Conservation (phyloP, 805 yeast genomes). For the Jamesozyma spencerorum region DNA sequence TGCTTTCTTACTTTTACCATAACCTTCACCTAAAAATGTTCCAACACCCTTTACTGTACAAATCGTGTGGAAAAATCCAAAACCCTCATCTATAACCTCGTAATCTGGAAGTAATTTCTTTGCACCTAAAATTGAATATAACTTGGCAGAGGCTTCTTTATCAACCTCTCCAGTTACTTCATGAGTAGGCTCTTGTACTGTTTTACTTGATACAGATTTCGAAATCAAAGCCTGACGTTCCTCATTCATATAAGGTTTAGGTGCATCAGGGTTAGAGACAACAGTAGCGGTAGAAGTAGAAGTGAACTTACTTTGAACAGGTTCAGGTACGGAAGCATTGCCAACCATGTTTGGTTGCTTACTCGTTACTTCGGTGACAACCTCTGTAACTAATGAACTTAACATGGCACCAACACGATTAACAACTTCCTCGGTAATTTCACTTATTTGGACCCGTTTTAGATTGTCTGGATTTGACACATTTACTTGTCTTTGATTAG, state of each 20-base stretch:
- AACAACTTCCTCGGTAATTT: neutral
- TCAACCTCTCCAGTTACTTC: neutral
- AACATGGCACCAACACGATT: neutral
- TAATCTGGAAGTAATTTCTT: conserved; percentile 10
- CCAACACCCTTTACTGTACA: conserved; percentile 12
- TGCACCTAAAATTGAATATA: conserved; percentile 10
- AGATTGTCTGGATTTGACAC: no score
- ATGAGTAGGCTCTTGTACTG: no score
- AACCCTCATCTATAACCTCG: neutral
- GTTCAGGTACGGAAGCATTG: no score
- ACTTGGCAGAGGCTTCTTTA: conserved; percentile 6
- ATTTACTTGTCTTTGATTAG: no score
- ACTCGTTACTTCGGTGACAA: neutral
- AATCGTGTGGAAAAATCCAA: conserved; percentile 4
- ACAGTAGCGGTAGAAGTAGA: no score
- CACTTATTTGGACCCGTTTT: neutral
- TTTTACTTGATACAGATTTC: no score
- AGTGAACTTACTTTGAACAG: no score
- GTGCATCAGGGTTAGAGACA: no score
- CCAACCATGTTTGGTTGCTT: no score
- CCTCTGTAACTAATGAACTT: neutral
- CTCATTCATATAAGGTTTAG: no score
- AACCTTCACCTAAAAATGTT: conserved; percentile 12
- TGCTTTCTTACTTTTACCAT: conserved; percentile 15
- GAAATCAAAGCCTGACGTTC: no score